Percentiles rank a stretch among this genome's conserved stretches.
These are phyloP conservation scores for Chaetomium olivaceum DNA, from an alignment of 2,329 filamentous ascomycete species.

Conservation along the genomic window DNA sequence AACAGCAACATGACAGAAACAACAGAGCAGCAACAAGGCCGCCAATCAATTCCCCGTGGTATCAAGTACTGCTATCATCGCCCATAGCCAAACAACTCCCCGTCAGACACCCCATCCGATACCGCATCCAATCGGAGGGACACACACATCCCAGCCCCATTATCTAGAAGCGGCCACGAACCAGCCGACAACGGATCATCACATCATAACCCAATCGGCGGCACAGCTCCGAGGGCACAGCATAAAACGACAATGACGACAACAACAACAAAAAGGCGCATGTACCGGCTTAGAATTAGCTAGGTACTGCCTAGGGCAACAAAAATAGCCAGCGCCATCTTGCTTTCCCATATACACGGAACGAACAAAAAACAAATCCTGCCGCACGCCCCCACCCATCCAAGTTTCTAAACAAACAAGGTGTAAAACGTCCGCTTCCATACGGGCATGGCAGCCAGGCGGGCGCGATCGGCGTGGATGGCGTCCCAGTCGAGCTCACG, in stretches of 20 bases:
- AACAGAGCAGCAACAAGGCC: not conserved
- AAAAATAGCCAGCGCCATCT: no score
- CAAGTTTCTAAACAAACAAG: slow-evolving; percentile 36
- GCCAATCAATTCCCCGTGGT: not conserved
- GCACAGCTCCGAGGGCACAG: not conserved
- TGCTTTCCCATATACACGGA: not conserved
- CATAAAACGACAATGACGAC: not conserved
- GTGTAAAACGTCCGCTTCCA: slow-evolving; percentile 49
- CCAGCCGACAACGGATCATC: not conserved
- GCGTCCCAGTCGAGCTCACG: slow-evolving; percentile 65
- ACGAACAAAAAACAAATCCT: not conserved
- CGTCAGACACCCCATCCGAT: no score
- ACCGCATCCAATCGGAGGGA: no score
- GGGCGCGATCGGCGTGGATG: slow-evolving; percentile 56
- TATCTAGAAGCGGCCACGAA: not conserved
- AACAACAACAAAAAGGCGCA: not conserved
- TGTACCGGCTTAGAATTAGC: not conserved
- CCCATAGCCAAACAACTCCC: not conserved
- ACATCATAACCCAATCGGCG: not conserved
- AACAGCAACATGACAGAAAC: not conserved
- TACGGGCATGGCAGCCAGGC: slow-evolving; percentile 52
- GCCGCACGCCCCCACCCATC: no score
- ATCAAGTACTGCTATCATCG: not conserved
- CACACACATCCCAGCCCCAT: no score
- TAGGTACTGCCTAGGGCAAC: not conserved